phyloP scores from a whole-genome alignment of 331 rosid species.

The Stylosanthes scabra region DNA sequence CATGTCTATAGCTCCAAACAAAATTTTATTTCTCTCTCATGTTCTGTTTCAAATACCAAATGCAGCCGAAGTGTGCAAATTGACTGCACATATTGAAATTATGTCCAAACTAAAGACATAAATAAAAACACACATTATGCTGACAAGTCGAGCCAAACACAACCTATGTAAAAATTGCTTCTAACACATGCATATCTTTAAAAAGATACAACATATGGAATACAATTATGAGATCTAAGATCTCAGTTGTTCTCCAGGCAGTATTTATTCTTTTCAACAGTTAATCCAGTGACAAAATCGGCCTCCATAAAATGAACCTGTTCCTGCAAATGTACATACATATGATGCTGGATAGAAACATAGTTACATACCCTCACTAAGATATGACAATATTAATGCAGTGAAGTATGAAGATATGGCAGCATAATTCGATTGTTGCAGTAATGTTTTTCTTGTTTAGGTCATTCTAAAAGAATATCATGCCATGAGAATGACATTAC shows the following conservation, averaged over 20 bases:
- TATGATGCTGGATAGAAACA: constrained; percentile 8
- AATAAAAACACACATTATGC: neutral
- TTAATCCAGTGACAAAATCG: constrained; percentile 1
- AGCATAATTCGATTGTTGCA: constrained; percentile 15
- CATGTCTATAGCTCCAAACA: no score
- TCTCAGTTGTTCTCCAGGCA: constrained; percentile 8
- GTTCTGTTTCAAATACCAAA: no score
- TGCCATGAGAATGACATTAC: constrained; percentile 10
- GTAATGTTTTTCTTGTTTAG: constrained; percentile 1
- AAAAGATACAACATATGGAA: neutral
- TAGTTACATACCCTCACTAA: constrained; percentile 13
- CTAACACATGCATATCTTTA: neutral
- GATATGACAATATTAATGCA: constrained; percentile 9
- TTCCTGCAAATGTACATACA: constrained; percentile 1
- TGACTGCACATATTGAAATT: constrained; percentile 6
- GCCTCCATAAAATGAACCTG: neutral
- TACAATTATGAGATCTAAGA: neutral
- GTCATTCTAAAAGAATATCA: constrained; percentile 5
- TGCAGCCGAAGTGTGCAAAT: neutral
- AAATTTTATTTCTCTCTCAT: no score
- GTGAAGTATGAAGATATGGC: neutral
- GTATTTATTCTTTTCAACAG: neutral
- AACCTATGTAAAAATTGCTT: neutral
- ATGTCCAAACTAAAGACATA: constrained; percentile 12
- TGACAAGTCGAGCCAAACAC: constrained; percentile 4